Evolutionary conservation across 2,329 filamentous ascomycete species (phyloP).

Genomic region (Aspergillus sp.): DNA sequence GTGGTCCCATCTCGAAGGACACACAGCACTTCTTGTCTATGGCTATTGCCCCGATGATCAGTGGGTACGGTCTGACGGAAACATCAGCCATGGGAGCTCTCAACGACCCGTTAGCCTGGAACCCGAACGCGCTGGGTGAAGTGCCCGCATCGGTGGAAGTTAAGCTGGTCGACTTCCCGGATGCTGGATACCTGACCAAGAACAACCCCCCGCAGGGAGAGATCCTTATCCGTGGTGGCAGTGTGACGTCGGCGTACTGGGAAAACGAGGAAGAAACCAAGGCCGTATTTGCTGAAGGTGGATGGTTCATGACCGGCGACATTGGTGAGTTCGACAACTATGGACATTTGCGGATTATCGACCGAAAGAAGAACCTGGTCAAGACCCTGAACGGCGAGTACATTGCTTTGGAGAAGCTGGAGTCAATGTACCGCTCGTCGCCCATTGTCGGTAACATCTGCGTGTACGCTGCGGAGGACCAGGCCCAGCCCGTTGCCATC

Average conservation of each 20-base stretch:
- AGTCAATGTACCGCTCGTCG: conserved; percentile 77
- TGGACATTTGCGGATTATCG: conserved; percentile 79
- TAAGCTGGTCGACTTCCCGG: conserved; percentile 83
- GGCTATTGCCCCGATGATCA: conserved; percentile 88
- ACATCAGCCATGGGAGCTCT: conserved; percentile 59
- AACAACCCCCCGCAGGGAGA: conserved; percentile 79
- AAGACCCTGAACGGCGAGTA: conserved; percentile 95
- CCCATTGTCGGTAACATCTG: conserved; percentile 79
- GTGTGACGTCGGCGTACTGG: conserved; percentile 71
- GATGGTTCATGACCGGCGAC: conserved; percentile 96
- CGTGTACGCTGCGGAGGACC: conserved; percentile 68
- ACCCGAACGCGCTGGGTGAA: conserved; percentile 66
- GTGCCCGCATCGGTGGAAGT: conserved; percentile 70
- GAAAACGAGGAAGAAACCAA: conserved; percentile 78
- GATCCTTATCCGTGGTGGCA: conserved; percentile 74
- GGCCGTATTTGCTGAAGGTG: conserved; percentile 68
- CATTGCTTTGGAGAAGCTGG: conserved; percentile 91
- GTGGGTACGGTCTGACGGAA: conserved; percentile 90
- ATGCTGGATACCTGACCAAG: conserved; percentile 74
- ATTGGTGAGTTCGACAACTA: conserved; percentile 79
- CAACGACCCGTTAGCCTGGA: conserved; percentile 73
- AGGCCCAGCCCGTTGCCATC: conserved; percentile 72
- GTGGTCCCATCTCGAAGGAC: conserved; percentile 77
- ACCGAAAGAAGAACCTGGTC: conserved; percentile 96
- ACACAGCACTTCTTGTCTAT: conserved; percentile 88